Percentiles rank a stretch among this genome's conserved stretches.
Evolutionary conservation across 2,329 filamentous ascomycete genomes (phyloP).

Genomic region (Xenoacremonium recifei): DNA sequence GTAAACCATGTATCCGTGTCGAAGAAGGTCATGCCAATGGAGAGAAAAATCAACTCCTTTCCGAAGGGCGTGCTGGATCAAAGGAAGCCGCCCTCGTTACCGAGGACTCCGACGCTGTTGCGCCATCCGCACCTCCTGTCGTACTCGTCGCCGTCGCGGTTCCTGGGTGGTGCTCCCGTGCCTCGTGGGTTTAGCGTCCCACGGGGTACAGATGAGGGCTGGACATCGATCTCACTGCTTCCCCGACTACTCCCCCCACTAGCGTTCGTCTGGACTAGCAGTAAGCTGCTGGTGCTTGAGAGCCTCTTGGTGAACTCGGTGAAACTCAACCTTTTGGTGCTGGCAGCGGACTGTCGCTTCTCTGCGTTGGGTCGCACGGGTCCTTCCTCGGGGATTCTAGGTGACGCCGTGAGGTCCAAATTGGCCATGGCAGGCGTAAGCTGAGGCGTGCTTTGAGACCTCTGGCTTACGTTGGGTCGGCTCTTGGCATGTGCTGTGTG

Average conservation of each 20-base stretch:
- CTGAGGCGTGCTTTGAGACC: constrained; percentile 49
- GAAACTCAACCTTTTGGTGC: constrained; percentile 58
- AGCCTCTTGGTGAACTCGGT: constrained; percentile 60
- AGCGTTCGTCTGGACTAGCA: constrained; percentile 58
- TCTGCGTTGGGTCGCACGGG: constrained; percentile 34
- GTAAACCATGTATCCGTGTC: constrained; percentile 2
- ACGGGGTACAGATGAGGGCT: constrained; percentile 34
- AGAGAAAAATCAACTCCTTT: background rate
- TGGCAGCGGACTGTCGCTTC: constrained; percentile 53
- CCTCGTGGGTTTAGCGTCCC: constrained; percentile 44
- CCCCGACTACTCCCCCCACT: constrained; percentile 47
- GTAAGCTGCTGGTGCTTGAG: constrained; percentile 59
- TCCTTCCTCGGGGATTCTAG: constrained; percentile 33
- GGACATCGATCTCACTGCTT: constrained; percentile 45
- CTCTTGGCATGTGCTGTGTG: constrained; percentile 52
- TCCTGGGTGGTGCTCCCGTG: constrained; percentile 30
- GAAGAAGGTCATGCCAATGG: background rate
- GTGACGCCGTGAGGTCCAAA: constrained; percentile 18
- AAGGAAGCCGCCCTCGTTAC: constrained; percentile 53
- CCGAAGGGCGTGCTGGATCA: constrained; percentile 29
- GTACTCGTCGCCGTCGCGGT: constrained; percentile 32
- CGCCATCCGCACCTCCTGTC: constrained; percentile 56
- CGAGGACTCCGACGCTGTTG: constrained; percentile 54
- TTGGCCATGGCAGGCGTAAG: constrained; percentile 31
- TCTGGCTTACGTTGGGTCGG: constrained; percentile 42